These are phyloP conservation scores for Harringtonia aguacate DNA, from an alignment of 2,329 filamentous ascomycete genomes.

Conservation along the genomic window DNA sequence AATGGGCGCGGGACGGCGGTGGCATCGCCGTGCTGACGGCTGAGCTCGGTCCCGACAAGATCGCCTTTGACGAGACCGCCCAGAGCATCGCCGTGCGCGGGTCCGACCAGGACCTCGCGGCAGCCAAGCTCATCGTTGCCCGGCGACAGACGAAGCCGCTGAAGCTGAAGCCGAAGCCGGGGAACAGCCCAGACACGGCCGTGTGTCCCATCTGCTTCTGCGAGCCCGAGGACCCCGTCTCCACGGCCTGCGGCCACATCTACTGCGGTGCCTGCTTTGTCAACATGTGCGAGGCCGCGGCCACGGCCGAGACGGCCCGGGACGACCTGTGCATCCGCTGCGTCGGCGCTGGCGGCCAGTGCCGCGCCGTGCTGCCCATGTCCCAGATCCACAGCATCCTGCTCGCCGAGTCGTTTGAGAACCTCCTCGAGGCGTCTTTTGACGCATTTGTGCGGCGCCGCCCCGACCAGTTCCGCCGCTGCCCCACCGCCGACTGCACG, in stretches of 20 bases:
- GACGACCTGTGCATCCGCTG: slow-evolving; percentile 4
- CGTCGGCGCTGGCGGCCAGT: slow-evolving; percentile 11
- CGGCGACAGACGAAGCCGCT: neutral
- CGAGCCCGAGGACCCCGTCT: slow-evolving; percentile 24
- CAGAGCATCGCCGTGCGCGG: neutral
- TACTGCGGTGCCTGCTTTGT: slow-evolving; percentile 33
- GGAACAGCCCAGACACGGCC: neutral
- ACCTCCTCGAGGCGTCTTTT: slow-evolving; percentile 26
- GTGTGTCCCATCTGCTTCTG: slow-evolving; percentile 25
- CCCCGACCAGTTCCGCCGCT: slow-evolving; percentile 23
- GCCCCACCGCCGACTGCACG: slow-evolving; percentile 31
- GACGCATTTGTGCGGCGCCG: slow-evolving; percentile 21
- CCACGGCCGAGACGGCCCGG: slow-evolving; percentile 2
- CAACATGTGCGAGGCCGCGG: slow-evolving; percentile 15
- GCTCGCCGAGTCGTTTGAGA: slow-evolving; percentile 21
- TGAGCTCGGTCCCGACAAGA: neutral
- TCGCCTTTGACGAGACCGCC: neutral
- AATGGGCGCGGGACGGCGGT: slow-evolving; percentile 1
- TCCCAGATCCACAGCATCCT: slow-evolving; percentile 18
- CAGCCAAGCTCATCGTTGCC: neutral
- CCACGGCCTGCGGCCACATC: slow-evolving; percentile 24
- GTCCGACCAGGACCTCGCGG: neutral
- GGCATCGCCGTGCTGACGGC: neutral
- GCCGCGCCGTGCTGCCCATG: slow-evolving; percentile 15
- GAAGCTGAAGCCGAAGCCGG: neutral